phyloP scores from a whole-genome alignment of 257 asterid species.

The Petunia secreta region DNA sequence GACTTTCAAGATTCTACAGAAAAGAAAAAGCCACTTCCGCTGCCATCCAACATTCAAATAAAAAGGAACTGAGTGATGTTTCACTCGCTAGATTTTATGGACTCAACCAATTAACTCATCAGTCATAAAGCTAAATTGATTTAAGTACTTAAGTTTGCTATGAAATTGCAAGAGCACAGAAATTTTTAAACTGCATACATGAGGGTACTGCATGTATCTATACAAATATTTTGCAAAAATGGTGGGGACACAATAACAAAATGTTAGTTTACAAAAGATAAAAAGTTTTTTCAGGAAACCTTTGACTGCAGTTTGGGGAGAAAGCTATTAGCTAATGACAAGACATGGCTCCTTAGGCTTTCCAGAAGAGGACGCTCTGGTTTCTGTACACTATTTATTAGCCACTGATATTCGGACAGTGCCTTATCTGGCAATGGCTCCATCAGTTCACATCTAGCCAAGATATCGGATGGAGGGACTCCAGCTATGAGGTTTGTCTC shows the following conservation, averaged over 20 bases:
- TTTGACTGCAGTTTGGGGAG: constrained; percentile 43
- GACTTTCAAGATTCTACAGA: not conserved
- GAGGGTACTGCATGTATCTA: not conserved
- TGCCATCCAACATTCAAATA: not conserved
- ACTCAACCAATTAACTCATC: not conserved
- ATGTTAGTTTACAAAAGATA: not conserved
- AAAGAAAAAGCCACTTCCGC: not conserved
- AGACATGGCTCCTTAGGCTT: constrained; percentile 36
- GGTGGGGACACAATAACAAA: not conserved
- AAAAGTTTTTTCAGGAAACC: constrained; percentile 33
- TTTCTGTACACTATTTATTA: constrained; percentile 50
- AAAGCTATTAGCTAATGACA: constrained; percentile 32
- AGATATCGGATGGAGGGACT: constrained; percentile 70
- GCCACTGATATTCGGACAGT: constrained; percentile 67
- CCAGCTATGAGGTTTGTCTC: constrained; percentile 70
- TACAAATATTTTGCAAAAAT: not conserved
- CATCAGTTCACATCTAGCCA: constrained; percentile 72
- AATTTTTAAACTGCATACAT: not conserved
- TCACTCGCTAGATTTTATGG: too few relatives aligned
- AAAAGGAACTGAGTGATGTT: too few relatives aligned
- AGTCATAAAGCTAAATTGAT: too few relatives aligned
- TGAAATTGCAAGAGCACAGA: not conserved
- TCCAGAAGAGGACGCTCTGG: constrained; percentile 35
- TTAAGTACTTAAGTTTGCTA: not conserved
- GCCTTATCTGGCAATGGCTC: constrained; percentile 78